phyloP scores from a whole-genome alignment of 306 rosid species.

The Medicago ruthenica region DNA sequence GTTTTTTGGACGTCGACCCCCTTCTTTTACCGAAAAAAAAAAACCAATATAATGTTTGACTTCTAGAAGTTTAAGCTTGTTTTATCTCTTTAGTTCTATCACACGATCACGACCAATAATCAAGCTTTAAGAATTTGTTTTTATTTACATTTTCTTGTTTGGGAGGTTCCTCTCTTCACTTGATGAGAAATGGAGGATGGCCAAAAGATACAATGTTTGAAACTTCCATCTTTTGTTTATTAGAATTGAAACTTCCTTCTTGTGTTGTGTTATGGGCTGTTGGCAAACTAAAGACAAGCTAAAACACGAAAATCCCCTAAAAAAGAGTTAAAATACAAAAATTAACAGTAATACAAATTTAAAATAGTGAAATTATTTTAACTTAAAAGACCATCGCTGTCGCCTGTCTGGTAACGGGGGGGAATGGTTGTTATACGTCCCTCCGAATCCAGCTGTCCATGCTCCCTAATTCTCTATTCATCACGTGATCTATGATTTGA shows the following conservation, averaged over 20 bases:
- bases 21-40: not conserved
- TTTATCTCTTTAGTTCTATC: not conserved
- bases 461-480: too few relatives aligned
- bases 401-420: too few relatives aligned
- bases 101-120: not conserved
- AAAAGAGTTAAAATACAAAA: too few relatives aligned
- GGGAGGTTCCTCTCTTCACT: not conserved
- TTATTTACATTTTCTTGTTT: not conserved
- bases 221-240: not conserved
- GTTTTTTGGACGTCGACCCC: too few relatives aligned
- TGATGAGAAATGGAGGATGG: not conserved
- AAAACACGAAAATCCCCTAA: too few relatives aligned
- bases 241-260: not conserved
- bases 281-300: too few relatives aligned
- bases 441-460: too few relatives aligned
- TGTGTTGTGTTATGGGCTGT: not conserved
- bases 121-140: not conserved
- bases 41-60: not conserved
- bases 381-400: too few relatives aligned
- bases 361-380: too few relatives aligned
- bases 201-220: not conserved
- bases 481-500: too few relatives aligned
- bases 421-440: too few relatives aligned
- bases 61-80: not conserved
- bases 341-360: too few relatives aligned